Conservation (phyloP, 805 yeast species). For the Kuraishia piskuri region DNA sequence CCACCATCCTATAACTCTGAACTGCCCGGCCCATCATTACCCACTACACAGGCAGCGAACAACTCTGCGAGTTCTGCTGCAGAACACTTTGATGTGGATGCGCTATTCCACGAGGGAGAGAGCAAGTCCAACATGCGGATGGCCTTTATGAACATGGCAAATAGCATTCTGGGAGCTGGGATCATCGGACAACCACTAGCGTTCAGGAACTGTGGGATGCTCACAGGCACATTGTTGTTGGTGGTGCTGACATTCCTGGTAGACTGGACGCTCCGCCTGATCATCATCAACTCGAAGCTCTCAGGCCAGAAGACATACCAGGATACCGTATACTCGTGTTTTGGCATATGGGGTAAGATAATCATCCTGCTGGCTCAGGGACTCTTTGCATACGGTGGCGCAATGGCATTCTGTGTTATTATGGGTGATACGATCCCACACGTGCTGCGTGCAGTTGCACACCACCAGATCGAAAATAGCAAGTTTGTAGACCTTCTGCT, state of each 20-base stretch:
- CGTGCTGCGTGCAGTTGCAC: slow-evolving; percentile 62
- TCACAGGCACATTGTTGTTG: slow-evolving; percentile 63
- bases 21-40: neutral
- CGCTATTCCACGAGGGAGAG: slow-evolving; percentile 12
- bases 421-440: slow-evolving; percentile 95
- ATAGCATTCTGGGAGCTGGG: slow-evolving; percentile 92
- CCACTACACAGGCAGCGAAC: neutral
- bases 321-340: slow-evolving; percentile 73
- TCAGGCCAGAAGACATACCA: slow-evolving; percentile 76
- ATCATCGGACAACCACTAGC: slow-evolving; percentile 93
- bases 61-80: neutral
- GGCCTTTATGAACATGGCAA: slow-evolving; percentile 98
- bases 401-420: slow-evolving; percentile 88
- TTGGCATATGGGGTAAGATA: slow-evolving; percentile 64
- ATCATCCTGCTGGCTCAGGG: slow-evolving; percentile 71
- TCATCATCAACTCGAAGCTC: slow-evolving; percentile 74
- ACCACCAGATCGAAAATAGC: slow-evolving; percentile 26
- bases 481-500: slow-evolving; percentile 45
- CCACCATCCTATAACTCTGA: neutral
- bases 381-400: slow-evolving; percentile 88
- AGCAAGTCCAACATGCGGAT: slow-evolving; percentile 54
- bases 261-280: slow-evolving; percentile 80
- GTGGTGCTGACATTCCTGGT: slow-evolving; percentile 56
- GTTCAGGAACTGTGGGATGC: slow-evolving; percentile 66
- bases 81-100: neutral